Evolutionary conservation across 257 asterid species (phyloP), one percentile per base, ranked within the genome.

Genomic region (Lavandula angustifolia): DNA sequence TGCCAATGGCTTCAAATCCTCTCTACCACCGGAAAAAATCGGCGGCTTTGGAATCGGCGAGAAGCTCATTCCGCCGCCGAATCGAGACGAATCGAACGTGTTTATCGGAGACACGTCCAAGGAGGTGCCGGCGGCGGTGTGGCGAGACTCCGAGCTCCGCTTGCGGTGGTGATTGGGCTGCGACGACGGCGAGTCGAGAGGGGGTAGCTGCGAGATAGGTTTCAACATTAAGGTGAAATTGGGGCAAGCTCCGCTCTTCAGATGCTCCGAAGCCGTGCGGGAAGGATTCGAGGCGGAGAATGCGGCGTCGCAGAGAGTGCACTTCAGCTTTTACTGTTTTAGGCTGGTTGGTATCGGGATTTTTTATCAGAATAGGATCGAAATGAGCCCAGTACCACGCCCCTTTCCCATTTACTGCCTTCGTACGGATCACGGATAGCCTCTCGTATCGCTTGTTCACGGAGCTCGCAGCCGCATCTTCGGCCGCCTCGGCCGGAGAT

Each of bases 331-430:
- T 92, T 35, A 92, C 98, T 1, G 96, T 86, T 54, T 89, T 89
- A 0, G 96, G 96, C 32, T 58, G 68, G 67, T 82, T 68, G 62
- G 82, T 83, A n/a, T 87, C 96, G 3, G 92, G 82, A 31, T 82
- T 78, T 14, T 60, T 77, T 55, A 92, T 69, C 66, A 89, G 58
- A 70, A 89, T 66, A 13, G 98, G 98, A 79, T 92, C 96, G 7
- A 92, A 80, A 69, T 92, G 96, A 73, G 89, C 78, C 98, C 98
- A 92, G 49, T 92, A 92, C 98, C 98, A 92, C 1, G 98, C 98
- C 14, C 98, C 98, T 81, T 89, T 92, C 61, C 98, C 98, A 67
- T 85, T 87, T 9, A 81, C 76, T 1, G 98, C 96, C 82, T 92
- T 92, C 1, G 85, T 85, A 10, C 95, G 89, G 72, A 88, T 85